Evolutionary conservation across 1,284 basidiomycete species (phyloP).

Genomic region (Trametes sp.): DNA sequence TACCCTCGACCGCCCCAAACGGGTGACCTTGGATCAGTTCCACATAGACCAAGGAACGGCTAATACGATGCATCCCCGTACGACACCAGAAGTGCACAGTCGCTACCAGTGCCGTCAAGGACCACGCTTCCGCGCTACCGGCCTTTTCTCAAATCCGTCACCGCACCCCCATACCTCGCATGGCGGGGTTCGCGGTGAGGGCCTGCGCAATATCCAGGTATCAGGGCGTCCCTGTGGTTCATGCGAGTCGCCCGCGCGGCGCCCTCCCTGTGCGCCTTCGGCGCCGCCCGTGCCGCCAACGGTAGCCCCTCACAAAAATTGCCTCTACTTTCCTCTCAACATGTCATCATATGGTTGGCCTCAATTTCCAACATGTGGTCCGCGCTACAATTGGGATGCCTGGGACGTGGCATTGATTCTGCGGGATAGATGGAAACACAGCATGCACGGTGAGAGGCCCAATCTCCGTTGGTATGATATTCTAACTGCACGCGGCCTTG

Average conservation of each 20-base stretch:
- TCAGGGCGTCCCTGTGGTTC: constrained; percentile 5
- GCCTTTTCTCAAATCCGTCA: neutral
- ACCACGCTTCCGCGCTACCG: neutral
- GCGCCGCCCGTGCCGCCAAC: neutral
- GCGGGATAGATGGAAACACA: neutral
- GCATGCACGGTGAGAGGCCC: neutral
- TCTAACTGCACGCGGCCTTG: constrained; percentile 2
- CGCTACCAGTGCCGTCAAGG: neutral
- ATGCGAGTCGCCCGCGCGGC: neutral
- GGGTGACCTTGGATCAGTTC: neutral
- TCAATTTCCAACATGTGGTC: neutral
- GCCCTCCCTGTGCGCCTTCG: neutral
- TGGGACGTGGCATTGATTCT: neutral
- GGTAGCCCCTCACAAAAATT: neutral
- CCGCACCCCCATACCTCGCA: constrained; percentile 1
- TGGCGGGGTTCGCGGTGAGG: neutral
- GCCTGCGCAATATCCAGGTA: constrained; percentile 10
- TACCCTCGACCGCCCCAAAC: neutral
- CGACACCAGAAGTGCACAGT: neutral
- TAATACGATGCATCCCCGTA: neutral
- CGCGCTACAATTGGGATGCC: neutral
- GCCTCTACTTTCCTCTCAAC: neutral
- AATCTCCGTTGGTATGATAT: constrained; percentile 18
- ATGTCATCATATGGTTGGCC: neutral
- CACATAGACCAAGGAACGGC: neutral